Base-by-base conservation (phyloP, 2,329 filamentous ascomycete species). In the Hymenoscyphus fraxineus region DNA sequence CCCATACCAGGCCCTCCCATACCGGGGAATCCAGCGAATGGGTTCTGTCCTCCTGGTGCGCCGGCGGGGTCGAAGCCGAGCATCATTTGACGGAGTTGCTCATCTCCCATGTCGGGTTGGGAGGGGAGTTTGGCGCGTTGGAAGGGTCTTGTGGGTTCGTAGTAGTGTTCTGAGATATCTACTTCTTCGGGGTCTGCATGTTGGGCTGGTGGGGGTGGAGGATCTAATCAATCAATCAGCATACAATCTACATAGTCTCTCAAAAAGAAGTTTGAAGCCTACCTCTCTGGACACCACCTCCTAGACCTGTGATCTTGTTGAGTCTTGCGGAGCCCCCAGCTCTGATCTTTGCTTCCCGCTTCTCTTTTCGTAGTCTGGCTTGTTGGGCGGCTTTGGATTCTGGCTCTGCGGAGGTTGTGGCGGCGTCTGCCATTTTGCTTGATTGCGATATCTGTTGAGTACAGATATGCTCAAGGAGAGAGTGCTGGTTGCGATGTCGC, bases 331-430 rank as follows among this genome's bases (percentile, higher is more conserved):
- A 85, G 64, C 89, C 91, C 65, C 88, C 87, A 59, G 88, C 86
- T 72, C 84, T 85, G 77, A 93, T 87, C 81, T 93, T 94, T 64
- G 90, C 90, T 76, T 92, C 88, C 59, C 91, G 85, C 47, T 90
- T 86, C 76, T 93, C 90, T 76, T 92, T 91, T 70, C 91, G 88
- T 64, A 92, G 81, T 58, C 90, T 87, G 44, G 88, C 88, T 77
- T 92, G 88, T 68, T 89, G 85, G 32, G 82, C 78, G 2, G 85
- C 84, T 66, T 83, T 75, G 1, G 73, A 72, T 16, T 68, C 62
- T 54, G 73, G 47, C 32, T 69, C 69, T 2, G 73, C 68, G 10
- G 69, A 67, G 4, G 61, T 40, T 31, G 67, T 62, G 47, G 70
- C 61, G 61, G 68, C 71, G 55, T 74, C 72, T 66, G 72, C 70